These are phyloP conservation scores for Amphibolis antarctica DNA, from an alignment of 106 monocot genomes.

Conservation along the genomic window DNA sequence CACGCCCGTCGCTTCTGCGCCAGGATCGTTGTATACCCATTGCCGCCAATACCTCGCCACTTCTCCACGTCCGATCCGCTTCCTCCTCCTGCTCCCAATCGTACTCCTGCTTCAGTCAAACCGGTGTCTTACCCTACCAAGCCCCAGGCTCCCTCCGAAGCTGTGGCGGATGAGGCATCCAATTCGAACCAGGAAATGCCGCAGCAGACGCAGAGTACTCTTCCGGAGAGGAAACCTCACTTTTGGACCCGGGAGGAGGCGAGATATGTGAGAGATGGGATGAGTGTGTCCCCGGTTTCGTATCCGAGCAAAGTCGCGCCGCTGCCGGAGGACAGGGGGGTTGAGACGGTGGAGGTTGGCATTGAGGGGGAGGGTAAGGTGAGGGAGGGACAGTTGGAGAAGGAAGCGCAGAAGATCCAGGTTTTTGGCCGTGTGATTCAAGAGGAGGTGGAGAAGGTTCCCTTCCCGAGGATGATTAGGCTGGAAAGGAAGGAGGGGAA, in stretches of 20 bases:
- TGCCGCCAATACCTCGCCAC: background rate
- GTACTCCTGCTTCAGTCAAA: background rate
- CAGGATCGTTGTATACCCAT: too few species aligned
- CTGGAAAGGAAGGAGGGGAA: conserved; percentile 47
- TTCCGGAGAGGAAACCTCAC: background rate
- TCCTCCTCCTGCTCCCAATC: background rate
- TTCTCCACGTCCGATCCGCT: background rate
- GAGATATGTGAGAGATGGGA: conserved; percentile 62
- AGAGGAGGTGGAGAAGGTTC: conserved; percentile 54
- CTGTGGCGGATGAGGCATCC: background rate
- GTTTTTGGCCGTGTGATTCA: conserved; percentile 32
- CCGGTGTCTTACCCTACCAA: background rate
- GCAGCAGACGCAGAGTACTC: background rate
- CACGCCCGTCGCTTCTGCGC: too few species aligned
- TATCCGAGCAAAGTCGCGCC: conserved; percentile 64
- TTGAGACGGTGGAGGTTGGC: conserved; percentile 11
- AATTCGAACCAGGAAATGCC: background rate
- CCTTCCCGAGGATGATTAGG: conserved; percentile 54
- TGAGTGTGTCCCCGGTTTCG: conserved; percentile 45
- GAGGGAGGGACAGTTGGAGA: conserved; percentile 35
- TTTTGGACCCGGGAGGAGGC: conserved; percentile 60
- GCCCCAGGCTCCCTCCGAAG: background rate
- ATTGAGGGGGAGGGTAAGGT: conserved; percentile 24
- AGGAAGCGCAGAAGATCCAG: conserved; percentile 57
- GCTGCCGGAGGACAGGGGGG: conserved; percentile 49